Evolutionary conservation across 2,329 filamentous ascomycete genomes (phyloP), one percentile per base, ranked within the genome.

Genomic region (Claviceps paspali): DNA sequence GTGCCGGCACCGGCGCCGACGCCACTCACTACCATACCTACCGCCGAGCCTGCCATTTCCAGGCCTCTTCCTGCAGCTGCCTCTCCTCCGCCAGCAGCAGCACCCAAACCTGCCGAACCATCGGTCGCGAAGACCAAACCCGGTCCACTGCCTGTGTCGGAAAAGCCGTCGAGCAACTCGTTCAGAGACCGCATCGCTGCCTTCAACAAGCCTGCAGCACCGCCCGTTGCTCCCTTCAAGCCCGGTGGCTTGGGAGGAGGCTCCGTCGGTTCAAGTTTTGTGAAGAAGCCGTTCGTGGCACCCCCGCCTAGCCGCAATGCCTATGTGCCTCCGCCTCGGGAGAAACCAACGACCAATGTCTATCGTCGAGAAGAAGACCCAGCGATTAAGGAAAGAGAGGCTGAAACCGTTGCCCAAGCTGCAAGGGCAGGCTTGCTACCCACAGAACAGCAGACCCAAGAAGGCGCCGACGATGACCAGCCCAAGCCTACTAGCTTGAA

Each of bases 241-340:
- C 84, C 86, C 15, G 68, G 70, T 41, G 75, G 75, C 2, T 61
- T 79, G 19, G 60, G 68, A 40, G 63, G 69, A 22, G 68, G 68
- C 29, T 41, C 51, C 14, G 44, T 73, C 41, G 64, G 70, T 33
- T 68, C 70, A 44, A 69, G 69, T 37, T 96, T 96, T 52, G 78
- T 98, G 59, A 95, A 88, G 68, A 96, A 96, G 60, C 86, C 88
- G 0, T 98, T 95, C 51, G 87, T 98, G 39, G 84, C 91, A 3
- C 86, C 91, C 36, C 91, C 91, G 14, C 91, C 91, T 1, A 94
- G 86, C 57, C 81, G 85, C 47, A 81, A 95, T 62, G 82, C 88
- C 18, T 98, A 84, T 51, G 71, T 98, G 8, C 84, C 91, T 18
- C 78, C 82, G 4, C 68, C 71, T 22, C 74, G 78, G 17, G 81